Evolutionary conservation across 257 asterid species (phyloP).

Genomic region (Solanum dulcamara): DNA sequence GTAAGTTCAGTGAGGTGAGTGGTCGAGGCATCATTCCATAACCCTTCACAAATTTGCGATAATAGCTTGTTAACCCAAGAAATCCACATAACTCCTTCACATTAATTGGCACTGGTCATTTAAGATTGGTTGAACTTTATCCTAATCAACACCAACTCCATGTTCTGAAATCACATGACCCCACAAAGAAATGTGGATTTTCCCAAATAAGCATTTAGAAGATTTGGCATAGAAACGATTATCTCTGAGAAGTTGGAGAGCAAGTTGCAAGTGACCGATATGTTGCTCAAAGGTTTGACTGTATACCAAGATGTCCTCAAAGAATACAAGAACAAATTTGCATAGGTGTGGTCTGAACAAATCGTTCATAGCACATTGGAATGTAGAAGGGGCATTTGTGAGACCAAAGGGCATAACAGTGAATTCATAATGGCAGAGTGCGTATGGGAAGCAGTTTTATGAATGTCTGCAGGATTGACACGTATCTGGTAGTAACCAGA

Average conservation of each 20-base stretch:
- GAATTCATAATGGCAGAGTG: too few species aligned
- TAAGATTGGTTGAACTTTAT: too few species aligned
- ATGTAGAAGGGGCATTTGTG: not conserved
- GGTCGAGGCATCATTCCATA: not conserved
- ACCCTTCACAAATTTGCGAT: not conserved
- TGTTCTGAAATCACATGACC: too few species aligned
- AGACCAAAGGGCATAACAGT: not conserved
- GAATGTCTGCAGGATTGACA: not conserved
- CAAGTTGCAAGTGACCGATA: not conserved
- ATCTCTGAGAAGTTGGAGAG: not conserved
- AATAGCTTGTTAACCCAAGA: not conserved
- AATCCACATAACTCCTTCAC: not conserved
- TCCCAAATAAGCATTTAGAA: not conserved
- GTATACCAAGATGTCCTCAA: not conserved
- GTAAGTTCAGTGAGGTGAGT: not conserved
- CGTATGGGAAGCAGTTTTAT: not conserved
- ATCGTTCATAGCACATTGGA: too few species aligned
- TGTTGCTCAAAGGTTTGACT: not conserved
- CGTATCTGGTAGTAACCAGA: not conserved
- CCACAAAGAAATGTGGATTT: not conserved
- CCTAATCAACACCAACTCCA: too few species aligned
- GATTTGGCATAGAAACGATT: not conserved
- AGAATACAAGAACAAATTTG: not conserved
- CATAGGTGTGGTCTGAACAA: too few species aligned
- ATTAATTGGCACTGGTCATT: not conserved